These are phyloP conservation scores for Cairneyella variabilis DNA, from an alignment of 495 filamentous ascomycete species.

Conservation along the genomic window DNA sequence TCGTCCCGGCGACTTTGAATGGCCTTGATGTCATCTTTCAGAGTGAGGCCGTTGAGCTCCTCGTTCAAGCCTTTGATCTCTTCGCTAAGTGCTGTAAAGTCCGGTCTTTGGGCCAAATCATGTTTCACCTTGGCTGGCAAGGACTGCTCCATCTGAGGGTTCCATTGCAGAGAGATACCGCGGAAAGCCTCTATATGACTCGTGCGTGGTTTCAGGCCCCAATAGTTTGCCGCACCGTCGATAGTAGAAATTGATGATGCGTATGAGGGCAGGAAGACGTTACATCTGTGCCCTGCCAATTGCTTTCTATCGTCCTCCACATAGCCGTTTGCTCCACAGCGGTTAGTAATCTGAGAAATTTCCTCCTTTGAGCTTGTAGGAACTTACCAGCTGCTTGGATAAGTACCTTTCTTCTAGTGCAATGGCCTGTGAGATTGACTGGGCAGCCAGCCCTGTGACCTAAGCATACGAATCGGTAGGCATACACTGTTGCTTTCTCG, in stretches of 20 bases:
- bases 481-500: neutral
- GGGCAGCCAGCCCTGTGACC: neutral
- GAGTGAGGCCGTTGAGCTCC: neutral
- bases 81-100: neutral
- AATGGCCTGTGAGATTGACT: neutral
- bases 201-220: neutral
- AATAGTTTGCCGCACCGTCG: neutral
- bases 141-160: neutral
- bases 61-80: neutral
- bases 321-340: neutral
- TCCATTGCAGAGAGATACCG: neutral
- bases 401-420: neutral
- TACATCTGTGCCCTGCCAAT: neutral
- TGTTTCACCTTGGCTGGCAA: neutral
- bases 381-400: neutral
- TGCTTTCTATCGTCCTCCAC: neutral
- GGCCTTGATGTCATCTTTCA: neutral
- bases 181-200: neutral
- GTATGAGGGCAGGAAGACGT: neutral
- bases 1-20: neutral
- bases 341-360: too few species aligned
- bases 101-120: neutral
- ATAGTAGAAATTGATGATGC: neutral
- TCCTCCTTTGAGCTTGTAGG: neutral
- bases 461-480: neutral